Evolutionary conservation across 148 eudicot species (phyloP), one percentile per base, ranked within the genome.

Genomic region (Vaccinium darrowii): DNA sequence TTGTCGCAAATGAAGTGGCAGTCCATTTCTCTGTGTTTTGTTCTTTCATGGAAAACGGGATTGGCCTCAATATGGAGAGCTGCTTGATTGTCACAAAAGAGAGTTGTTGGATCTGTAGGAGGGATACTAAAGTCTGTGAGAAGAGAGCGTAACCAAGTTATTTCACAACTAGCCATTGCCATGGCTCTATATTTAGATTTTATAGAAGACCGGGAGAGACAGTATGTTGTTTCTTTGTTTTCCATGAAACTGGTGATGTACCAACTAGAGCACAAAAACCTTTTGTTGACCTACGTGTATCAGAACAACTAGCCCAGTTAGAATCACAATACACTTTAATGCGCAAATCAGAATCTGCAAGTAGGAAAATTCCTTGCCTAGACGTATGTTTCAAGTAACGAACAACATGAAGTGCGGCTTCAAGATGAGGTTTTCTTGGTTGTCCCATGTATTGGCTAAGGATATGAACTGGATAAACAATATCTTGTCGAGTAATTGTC

Each of bases 61-160:
- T 54, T 56, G 18, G 69, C 47, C 1, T 30, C 52, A 33, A 80
- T 80, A 19, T 80, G 50, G 4, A 80, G 43, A 30, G 69, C 51
- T 13, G 82, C 71, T 80, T 80, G 82, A n/a, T 81, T 81, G 73
- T 81, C 75, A 49, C 76, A 81, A 49, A 33, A 81, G 14, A 81
- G 10, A 8, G 18, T 14, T 65, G 54, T 19, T 30, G 83, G 83
- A 3, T n/a, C 4, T 16, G 16, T 8, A 2, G 43, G 50, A 15
- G 50, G 23, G 4, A 63, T n/a, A 53, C 75, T 12, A 25, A 63
- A 43, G 56, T 81, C 57, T 60, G 19, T 15, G 10, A 65, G 15
- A 10, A 81, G 14, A 39, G 18, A 81, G 36, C 18, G 83, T 33
- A 63, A 43, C 83, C 76, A 82, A 7, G 57, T 62, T 25, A 82